Evolutionary conservation across 1,139 yeast genomes (phyloP).

Genomic region (Protomyces lactucae-debilis): DNA sequence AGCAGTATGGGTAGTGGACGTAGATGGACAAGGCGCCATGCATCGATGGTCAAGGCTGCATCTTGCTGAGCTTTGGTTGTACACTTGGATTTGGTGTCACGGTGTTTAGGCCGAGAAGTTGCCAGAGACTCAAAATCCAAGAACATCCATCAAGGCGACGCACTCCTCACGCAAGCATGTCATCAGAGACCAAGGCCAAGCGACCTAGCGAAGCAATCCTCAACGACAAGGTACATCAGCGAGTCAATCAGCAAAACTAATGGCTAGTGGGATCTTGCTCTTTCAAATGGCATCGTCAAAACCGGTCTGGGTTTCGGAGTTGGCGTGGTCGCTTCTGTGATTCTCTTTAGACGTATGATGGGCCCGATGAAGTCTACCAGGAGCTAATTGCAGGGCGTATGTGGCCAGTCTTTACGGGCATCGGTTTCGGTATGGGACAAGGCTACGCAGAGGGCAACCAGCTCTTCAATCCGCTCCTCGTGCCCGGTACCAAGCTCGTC

Average conservation of each 20-base stretch:
- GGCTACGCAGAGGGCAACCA: constrained; percentile 29
- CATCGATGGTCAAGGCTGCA: neutral
- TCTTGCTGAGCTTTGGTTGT: neutral
- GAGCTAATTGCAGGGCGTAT: constrained; percentile 24
- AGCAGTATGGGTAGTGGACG: constrained; percentile 24
- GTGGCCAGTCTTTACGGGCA: constrained; percentile 31
- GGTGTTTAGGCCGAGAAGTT: neutral
- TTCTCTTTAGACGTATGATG: constrained; percentile 66
- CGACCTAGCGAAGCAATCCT: constrained; percentile 61
- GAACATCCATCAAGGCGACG: neutral
- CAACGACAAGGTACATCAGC: constrained; percentile 57
- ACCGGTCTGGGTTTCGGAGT: constrained; percentile 97
- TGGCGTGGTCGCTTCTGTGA: constrained; percentile 90
- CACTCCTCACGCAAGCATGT: neutral
- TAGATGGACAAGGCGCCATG: constrained; percentile 16
- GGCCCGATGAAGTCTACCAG: no score
- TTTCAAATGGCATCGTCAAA: constrained; percentile 89
- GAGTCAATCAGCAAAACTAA: neutral
- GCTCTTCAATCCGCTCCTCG: constrained; percentile 28
- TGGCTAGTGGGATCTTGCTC: constrained; percentile 82
- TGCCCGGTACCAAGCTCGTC: constrained; percentile 26
- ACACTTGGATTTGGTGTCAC: neutral
- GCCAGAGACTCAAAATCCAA: neutral
- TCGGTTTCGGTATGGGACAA: constrained; percentile 31
- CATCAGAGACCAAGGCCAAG: constrained; percentile 7